These are phyloP conservation scores for Rhazya stricta DNA, from an alignment of 257 asterid species.

Conservation along the genomic window DNA sequence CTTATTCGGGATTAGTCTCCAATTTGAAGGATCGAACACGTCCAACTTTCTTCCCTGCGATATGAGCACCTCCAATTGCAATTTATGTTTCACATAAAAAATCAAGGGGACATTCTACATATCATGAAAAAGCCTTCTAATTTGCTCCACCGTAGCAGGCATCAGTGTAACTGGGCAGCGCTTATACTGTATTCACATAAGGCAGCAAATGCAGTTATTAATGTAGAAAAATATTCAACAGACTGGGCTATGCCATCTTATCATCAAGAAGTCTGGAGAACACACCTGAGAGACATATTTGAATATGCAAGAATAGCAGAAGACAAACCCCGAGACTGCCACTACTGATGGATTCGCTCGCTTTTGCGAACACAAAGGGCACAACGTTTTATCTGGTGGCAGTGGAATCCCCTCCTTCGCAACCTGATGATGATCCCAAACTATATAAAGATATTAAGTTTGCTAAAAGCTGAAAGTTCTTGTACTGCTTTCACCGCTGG, in stretches of 20 bases:
- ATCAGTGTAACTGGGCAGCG: slow-evolving; percentile 86
- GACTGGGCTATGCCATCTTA: neutral
- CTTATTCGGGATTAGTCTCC: neutral
- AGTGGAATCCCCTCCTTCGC: slow-evolving; percentile 91
- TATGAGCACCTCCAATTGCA: neutral
- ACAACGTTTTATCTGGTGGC: slow-evolving; percentile 67
- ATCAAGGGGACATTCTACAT: slow-evolving; percentile 26
- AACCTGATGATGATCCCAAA: slow-evolving; percentile 56
- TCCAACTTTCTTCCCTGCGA: neutral
- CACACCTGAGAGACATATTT: slow-evolving; percentile 88
- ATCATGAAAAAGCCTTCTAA: slow-evolving; percentile 89
- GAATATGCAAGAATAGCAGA: slow-evolving; percentile 92
- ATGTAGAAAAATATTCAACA: neutral
- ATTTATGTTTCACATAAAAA: neutral
- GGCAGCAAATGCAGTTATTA: slow-evolving; percentile 3
- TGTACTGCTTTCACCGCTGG: neutral
- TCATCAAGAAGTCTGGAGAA: neutral
- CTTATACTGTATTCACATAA: slow-evolving; percentile 56
- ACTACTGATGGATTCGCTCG: slow-evolving; percentile 86
- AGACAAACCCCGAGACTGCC: slow-evolving; percentile 90
- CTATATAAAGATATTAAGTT: neutral
- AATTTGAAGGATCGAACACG: neutral
- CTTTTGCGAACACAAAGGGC: slow-evolving; percentile 86
- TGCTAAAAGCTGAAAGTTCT: neutral
- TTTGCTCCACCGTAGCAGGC: slow-evolving; percentile 86